Percentiles rank a stretch among this genome's conserved stretches.
phyloP scores from a whole-genome alignment of 2,329 filamentous ascomycete genomes.

The Pleurostoma richardsiae region DNA sequence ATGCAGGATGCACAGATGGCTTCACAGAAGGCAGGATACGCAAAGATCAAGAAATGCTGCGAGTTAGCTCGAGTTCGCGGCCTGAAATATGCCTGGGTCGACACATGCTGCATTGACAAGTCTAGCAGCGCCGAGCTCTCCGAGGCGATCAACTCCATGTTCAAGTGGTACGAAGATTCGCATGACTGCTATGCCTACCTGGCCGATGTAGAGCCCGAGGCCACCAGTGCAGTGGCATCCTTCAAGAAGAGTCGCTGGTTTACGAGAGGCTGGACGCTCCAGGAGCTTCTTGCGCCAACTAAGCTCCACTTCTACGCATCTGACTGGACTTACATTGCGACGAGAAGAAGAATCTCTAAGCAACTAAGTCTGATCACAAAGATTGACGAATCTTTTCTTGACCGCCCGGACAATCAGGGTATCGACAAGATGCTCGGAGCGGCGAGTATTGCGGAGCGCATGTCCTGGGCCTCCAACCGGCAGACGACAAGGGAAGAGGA shows the following conservation, averaged over 20 bases:
- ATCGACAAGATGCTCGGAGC: no score
- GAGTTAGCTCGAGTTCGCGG: no score
- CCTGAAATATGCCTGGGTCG: neutral
- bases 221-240: no score
- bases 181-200: constrained; percentile 9
- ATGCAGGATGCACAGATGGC: constrained; percentile 14
- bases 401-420: no score
- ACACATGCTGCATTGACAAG: no score
- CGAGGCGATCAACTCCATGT: no score
- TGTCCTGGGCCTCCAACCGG: constrained; percentile 32
- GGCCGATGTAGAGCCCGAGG: constrained; percentile 1
- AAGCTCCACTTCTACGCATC: constrained; percentile 5
- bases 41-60: no score
- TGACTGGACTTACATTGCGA: neutral
- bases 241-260: constrained; percentile 1
- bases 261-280: constrained; percentile 3
- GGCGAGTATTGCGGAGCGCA: constrained; percentile 33
- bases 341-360: no score
- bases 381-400: no score
- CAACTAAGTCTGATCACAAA: no score
- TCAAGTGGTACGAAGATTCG: constrained; percentile 4
- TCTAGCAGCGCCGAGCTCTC: no score
- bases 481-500: constrained; percentile 30
- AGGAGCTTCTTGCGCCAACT: constrained; percentile 1
- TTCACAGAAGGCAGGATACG: constrained; percentile 12